Evolutionary conservation across 1,139 yeast species (phyloP), one percentile per base, ranked within the genome.

Genomic region (Yamadazyma diddensiae): DNA sequence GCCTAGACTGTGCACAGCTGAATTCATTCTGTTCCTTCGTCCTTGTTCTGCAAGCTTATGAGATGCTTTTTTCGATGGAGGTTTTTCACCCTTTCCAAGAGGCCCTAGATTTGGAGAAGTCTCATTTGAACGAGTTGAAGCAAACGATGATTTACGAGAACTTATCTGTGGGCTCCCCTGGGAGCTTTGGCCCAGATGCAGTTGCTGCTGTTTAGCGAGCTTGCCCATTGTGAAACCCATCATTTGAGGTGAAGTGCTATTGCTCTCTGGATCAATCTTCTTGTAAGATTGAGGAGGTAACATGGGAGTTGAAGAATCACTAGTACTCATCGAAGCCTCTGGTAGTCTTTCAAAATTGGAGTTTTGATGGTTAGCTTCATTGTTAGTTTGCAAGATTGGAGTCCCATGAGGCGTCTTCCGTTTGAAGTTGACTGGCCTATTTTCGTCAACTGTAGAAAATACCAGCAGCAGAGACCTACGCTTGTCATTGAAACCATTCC

Each of bases 11-110:
- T 77, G 77, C 14, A 92, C 79, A 0, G 97, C 97, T 37, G 68
- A 62, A 57, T 92, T 92, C 82, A 92, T 82, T 43, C 98, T 69
- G 55, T 90, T 88, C 47, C 98, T 74, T 38, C 98, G 70, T 8
- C 96, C 97, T 58, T 92, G 97, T 59, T 92, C 98, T 0, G 98
- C 97, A 17, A 86, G 70, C 53, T 92, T 90, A 58, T 92, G 98
- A 16, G 85, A 80, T 4, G 92, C 83, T 46, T 81, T 81, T 53
- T 82, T 81, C 18, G 73, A 66, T 0, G 70, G 55, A 2, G 57
- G 57, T 38, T 55, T 60, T 33, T 57, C 62, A 10, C 37, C 42
- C 10, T 26, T 28, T 26, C 36, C 35, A 10, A 20, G 24, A 6
- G 31, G 29, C 9, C 18, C 15, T 7, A 49, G 29, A 27, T 37